Conservation (phyloP, 495 filamentous ascomycete genomes). For the Pyronema domesticum region DNA sequence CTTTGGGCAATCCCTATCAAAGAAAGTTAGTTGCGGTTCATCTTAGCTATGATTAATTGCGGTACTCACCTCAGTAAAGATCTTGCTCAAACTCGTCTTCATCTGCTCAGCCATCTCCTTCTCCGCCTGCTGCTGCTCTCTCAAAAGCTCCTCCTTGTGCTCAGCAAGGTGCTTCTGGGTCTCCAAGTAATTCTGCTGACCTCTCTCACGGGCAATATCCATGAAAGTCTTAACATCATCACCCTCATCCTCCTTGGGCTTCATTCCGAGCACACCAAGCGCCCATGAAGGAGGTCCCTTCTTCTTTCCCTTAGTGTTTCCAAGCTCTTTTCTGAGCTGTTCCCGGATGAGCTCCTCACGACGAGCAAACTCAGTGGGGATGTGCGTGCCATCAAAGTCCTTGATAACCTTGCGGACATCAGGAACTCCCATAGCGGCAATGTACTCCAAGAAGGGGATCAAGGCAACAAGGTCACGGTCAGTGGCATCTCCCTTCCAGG, state of each 20-base stretch:
- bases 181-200: slow-evolving; percentile 71
- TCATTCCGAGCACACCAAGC: slow-evolving; percentile 54
- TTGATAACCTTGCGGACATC: slow-evolving; percentile 74
- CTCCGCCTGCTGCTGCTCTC: slow-evolving; percentile 73
- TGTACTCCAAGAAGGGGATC: slow-evolving; percentile 91
- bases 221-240: slow-evolving; percentile 78
- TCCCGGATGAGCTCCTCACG: slow-evolving; percentile 71
- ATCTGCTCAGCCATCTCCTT: slow-evolving; percentile 74
- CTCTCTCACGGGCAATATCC: slow-evolving; percentile 79
- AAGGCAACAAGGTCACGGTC: slow-evolving; percentile 72
- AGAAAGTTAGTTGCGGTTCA: neutral
- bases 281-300: slow-evolving; percentile 37
- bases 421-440: slow-evolving; percentile 74
- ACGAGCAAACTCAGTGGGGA: slow-evolving; percentile 71
- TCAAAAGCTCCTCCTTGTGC: slow-evolving; percentile 85
- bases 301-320: slow-evolving; percentile 46
- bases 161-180: slow-evolving; percentile 76
- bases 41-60: neutral
- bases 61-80: slow-evolving; percentile 31
- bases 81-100: slow-evolving; percentile 57
- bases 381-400: slow-evolving; percentile 69
- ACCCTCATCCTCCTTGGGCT: slow-evolving; percentile 49
- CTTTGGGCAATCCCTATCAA: slow-evolving; percentile 21
- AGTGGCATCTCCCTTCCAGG: slow-evolving; percentile 67
- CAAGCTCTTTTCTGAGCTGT: slow-evolving; percentile 59